Evolutionary conservation across 148 eudicot species (phyloP).

Genomic region (Amaranthus palmeri): DNA sequence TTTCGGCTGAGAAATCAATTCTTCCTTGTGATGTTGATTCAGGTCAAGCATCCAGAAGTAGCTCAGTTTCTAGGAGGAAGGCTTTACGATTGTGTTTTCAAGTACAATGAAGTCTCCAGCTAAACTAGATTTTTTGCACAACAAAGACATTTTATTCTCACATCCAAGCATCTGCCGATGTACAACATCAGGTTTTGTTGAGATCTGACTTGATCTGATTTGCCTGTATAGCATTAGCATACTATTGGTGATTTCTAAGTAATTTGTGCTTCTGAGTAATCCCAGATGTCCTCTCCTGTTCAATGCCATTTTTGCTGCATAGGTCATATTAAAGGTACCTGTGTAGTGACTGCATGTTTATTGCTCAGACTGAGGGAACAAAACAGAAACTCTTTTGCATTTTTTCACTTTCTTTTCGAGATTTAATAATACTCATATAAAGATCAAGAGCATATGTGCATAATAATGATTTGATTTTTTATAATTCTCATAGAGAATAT

Average conservation of each 20-base stretch:
- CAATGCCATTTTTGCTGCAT: neutral
- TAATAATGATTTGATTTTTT: neutral
- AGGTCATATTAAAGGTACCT: neutral
- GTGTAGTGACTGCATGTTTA: neutral
- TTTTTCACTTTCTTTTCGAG: neutral
- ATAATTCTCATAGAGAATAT: conserved; percentile 1
- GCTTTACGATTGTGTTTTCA: conserved; percentile 94
- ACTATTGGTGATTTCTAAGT: neutral
- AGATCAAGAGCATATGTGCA: conserved; percentile 2
- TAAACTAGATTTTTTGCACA: conserved; percentile 15
- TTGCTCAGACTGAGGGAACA: neutral
- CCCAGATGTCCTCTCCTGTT: neutral
- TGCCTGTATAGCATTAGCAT: conserved; percentile 12
- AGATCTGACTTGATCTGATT: neutral
- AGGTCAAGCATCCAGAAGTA: conserved; percentile 98
- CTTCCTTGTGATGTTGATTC: neutral
- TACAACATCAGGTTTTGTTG: conserved; percentile 3
- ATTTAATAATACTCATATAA: neutral
- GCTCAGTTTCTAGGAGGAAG: conserved; percentile 97
- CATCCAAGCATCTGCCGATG: neutral
- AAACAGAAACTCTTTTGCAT: neutral
- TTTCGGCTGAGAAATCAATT: neutral
- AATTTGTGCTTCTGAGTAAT: neutral
- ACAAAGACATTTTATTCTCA: neutral
- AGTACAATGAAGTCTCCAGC: conserved; percentile 57